Base-by-base conservation (phyloP, 2,329 filamentous ascomycete genomes). In the Fusarium metavorans region DNA sequence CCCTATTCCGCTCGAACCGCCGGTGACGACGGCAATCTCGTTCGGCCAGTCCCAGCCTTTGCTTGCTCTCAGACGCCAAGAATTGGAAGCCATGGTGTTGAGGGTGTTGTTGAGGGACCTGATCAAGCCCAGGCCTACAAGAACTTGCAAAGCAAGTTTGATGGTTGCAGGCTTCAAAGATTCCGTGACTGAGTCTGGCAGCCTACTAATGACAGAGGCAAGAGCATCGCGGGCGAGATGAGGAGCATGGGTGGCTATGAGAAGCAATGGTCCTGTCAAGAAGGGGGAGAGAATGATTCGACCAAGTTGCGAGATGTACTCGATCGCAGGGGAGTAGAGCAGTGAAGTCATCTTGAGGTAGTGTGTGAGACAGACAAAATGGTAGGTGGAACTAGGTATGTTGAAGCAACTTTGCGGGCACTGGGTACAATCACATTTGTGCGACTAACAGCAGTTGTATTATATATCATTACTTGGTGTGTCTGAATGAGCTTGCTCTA, bases 21-120 rank as follows among this genome's bases (percentile, higher is more conserved):
- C 85, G 1, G 85, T 87, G 2, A 87, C 82, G 6, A 87, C 80
- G 0, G 85, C 84, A 3, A 87, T 77, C 64, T 87, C 85, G 5
- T 79, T 78, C 6, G 79, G 73, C 83, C 84, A 86, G 57, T 83
- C 72, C 83, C 83, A 81, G 16, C 72, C 73, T 3, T 52, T 63
- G 8, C 74, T 68, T 4, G 73, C 27, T 1, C 20, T 64, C 0
- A 79, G 8, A 8, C 79, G 78, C 80, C 81, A 81, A 10, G 76
- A 76, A n/a, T 82, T 82, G 57, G 71, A 70, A 4, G 80, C 80
- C 75, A 79, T 77, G 16, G 64, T 57, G 62, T 78, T 81, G 10
- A 81, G 70, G 2, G 50, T 56, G 7, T 60, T 43, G 64, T 82
- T 82, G 72, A 79, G 35, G 37, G 48, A 32, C 11, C 72, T 70